Percentiles rank a stretch among this genome's conserved stretches.
phyloP scores from a whole-genome alignment of 2,329 filamentous ascomycete genomes.

The Ascochyta koolunga region DNA sequence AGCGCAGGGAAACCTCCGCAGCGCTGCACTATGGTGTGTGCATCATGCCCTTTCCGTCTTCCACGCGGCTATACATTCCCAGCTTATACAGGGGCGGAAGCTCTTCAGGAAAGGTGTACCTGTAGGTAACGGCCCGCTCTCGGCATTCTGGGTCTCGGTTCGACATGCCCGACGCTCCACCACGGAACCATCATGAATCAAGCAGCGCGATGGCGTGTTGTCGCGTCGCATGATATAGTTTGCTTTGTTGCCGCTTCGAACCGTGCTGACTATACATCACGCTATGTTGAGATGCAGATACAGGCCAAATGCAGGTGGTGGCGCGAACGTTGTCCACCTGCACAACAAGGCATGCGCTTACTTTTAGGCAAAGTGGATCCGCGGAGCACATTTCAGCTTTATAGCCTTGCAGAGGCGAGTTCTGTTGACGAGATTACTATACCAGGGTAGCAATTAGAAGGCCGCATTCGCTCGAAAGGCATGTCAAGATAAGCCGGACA shows the following conservation, averaged over 20 bases:
- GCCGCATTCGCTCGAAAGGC: not conserved
- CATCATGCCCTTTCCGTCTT: no score
- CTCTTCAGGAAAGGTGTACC: not conserved
- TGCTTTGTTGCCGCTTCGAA: no score
- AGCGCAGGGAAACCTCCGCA: not conserved
- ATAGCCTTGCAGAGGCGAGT: not conserved
- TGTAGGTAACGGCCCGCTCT: not conserved
- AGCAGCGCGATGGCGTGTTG: not conserved
- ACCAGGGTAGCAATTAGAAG: no score
- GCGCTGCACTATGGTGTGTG: no score
- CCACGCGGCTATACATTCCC: not conserved
- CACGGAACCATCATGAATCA: no score
- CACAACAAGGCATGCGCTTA: not conserved
- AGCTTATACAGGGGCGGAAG: not conserved
- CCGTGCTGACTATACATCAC: not conserved
- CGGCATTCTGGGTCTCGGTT: not conserved
- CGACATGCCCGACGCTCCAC: no score
- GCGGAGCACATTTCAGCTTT: not conserved
- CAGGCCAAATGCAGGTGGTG: not conserved
- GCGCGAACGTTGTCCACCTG: not conserved
- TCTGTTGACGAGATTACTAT: not conserved
- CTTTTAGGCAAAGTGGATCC: not conserved
- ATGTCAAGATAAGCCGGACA: not conserved
- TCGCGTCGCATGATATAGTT: no score
- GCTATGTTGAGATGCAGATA: not conserved